Percentiles rank a stretch among this genome's conserved stretches.
Evolutionary conservation across 345 rosid species (phyloP).

Genomic region (Rhodamnia rubescens): DNA sequence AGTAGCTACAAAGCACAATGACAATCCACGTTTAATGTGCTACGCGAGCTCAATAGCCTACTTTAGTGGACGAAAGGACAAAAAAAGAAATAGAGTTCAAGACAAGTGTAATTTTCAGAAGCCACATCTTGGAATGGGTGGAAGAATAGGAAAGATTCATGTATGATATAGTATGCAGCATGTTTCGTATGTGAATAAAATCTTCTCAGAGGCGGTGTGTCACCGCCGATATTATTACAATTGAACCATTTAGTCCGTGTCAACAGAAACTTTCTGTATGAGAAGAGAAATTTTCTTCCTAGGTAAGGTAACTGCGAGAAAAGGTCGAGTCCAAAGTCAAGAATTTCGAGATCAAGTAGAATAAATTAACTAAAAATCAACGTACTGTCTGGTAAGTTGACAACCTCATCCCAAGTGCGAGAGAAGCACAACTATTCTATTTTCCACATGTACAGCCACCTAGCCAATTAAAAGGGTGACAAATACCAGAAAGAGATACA

Average conservation of each 20-base stretch:
- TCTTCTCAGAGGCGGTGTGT: background rate
- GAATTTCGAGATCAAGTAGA: background rate
- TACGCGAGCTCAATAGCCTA: background rate
- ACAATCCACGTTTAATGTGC: background rate
- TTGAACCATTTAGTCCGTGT: background rate
- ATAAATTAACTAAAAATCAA: background rate
- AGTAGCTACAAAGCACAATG: background rate
- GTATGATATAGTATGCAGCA: background rate
- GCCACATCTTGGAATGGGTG: background rate
- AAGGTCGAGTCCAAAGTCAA: background rate
- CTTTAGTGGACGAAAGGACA: background rate
- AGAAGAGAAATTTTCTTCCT: background rate
- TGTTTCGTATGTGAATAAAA: background rate
- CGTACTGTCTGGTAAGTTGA: background rate
- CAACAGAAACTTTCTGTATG: background rate
- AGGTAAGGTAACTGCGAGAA: background rate
- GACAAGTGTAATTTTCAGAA: background rate
- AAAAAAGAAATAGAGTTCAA: background rate
- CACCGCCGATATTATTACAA: background rate
- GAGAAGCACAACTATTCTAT: background rate
- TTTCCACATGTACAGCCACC: background rate
- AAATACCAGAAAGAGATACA: conserved; percentile 1
- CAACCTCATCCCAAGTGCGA: background rate
- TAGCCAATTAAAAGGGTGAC: background rate
- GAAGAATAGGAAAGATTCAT: background rate